phyloP scores from a whole-genome alignment of 169 alveolate species.

The Theileria parva region DNA sequence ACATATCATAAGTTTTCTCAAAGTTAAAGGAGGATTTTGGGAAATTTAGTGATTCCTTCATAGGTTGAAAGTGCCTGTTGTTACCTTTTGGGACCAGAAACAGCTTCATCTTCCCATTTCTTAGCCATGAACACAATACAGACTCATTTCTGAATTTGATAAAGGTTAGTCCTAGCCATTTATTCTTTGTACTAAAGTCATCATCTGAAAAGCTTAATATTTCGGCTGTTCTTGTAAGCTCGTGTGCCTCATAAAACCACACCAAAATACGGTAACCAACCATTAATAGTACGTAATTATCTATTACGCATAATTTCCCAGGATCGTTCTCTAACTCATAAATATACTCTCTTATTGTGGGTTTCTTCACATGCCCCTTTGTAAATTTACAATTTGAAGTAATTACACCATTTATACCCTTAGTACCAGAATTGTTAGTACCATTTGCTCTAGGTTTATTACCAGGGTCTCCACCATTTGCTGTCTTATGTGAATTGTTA shows the following conservation, averaged over 20 bases:
- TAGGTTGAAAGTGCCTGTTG: conserved; percentile 7
- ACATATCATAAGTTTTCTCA: neutral
- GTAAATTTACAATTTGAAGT: neutral
- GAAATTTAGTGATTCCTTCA: neutral
- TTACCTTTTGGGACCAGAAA: conserved; percentile 31
- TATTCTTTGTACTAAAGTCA: conserved; percentile 7
- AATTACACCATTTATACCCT: neutral
- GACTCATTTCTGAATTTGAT: neutral
- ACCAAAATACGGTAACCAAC: conserved; percentile 40
- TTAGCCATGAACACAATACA: conserved; percentile 37
- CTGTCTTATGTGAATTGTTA: neutral
- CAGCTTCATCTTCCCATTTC: conserved; percentile 38
- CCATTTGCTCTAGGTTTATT: neutral
- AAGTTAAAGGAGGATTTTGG: neutral
- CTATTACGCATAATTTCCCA: conserved; percentile 27
- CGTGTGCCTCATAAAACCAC: conserved; percentile 54
- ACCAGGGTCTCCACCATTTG: neutral
- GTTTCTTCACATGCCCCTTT: conserved; percentile 1
- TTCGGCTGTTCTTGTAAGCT: conserved; percentile 53
- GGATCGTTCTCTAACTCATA: conserved; percentile 35
- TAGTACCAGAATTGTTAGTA: neutral
- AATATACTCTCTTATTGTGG: conserved; percentile 43
- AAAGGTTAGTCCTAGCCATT: conserved; percentile 50
- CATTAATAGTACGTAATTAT: conserved; percentile 41
- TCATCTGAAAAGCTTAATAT: conserved; percentile 28